Conservation (phyloP, 2,329 filamentous ascomycete species). For the Fusarium sp. region DNA sequence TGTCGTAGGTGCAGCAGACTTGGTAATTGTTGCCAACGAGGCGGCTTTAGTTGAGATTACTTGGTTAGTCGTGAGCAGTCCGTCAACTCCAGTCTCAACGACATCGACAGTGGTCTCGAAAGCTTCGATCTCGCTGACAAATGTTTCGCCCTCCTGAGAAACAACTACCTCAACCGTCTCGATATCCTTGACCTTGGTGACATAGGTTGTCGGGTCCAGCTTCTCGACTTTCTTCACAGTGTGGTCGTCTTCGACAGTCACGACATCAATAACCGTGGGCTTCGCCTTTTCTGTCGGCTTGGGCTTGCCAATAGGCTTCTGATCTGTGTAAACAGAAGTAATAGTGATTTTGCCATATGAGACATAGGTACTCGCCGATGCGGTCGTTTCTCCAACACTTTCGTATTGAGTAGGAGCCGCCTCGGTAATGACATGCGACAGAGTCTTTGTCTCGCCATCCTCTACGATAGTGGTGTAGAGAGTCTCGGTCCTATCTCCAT, state of each 20-base stretch:
- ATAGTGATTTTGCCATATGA: conserved; percentile 40
- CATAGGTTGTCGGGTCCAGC: conserved; percentile 34
- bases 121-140: conserved; percentile 25
- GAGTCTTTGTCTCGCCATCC: conserved; percentile 19
- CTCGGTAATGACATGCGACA: conserved; percentile 13
- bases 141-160: conserved; percentile 14
- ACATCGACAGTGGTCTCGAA: conserved; percentile 23
- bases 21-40: conserved; percentile 25
- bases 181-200: conserved; percentile 29
- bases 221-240: conserved; percentile 40
- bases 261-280: conserved; percentile 35
- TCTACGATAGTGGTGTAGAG: conserved; percentile 19
- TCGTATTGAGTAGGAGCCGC: conserved; percentile 16
- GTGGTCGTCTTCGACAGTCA: conserved; percentile 33
- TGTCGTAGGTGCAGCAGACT: conserved; percentile 26
- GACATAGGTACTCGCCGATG: conserved; percentile 39
- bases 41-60: conserved; percentile 24
- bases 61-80: conserved; percentile 22
- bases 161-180: conserved; percentile 33
- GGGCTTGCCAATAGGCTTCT: conserved; percentile 8
- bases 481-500: conserved; percentile 8
- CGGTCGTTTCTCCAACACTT: conserved; percentile 38
- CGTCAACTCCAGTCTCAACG: conserved; percentile 22
- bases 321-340: conserved; percentile 36
- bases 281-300: conserved; percentile 29